Evolutionary conservation across 179 eudicot species (phyloP).

Genomic region (Spergularia azorica): DNA sequence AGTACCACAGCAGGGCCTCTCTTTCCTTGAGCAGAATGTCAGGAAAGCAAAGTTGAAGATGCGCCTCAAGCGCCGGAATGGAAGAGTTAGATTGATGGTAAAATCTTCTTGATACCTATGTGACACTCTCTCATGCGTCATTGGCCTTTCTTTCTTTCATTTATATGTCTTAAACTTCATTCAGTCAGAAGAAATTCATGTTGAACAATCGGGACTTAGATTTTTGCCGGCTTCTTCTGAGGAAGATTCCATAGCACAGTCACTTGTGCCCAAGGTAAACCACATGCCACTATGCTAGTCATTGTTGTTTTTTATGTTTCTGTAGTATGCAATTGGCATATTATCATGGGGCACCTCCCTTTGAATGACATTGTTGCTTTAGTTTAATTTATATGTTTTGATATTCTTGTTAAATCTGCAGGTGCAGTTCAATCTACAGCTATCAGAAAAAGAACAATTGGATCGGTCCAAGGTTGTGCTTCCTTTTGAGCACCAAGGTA

Average conservation of each 20-base stretch:
- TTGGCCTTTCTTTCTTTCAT: background rate
- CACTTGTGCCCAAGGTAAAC: conserved; percentile 73
- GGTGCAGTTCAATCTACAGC: conserved; percentile 89
- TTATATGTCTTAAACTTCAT: conserved; percentile 24
- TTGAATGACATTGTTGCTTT: no score
- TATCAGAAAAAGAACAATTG: conserved; percentile 76
- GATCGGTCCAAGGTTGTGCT: conserved; percentile 94
- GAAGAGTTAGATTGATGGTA: conserved; percentile 91
- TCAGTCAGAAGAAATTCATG: conserved; percentile 63
- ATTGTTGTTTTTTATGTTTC: no score
- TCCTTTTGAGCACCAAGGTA: conserved; percentile 95
- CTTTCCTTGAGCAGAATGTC: conserved; percentile 52
- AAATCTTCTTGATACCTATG: background rate
- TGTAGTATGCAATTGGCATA: no score
- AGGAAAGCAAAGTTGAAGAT: conserved; percentile 59
- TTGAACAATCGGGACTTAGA: conserved; percentile 60
- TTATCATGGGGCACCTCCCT: no score
- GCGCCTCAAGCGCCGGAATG: conserved; percentile 89
- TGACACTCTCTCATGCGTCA: conserved; percentile 7
- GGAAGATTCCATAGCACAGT: conserved; percentile 47
- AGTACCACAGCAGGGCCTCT: conserved; percentile 38
- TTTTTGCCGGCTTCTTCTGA: conserved; percentile 56
- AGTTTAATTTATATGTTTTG: background rate
- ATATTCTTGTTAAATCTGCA: conserved; percentile 28
- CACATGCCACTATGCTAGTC: no score